These are phyloP conservation scores for Diplocarpon mali DNA, from an alignment of 2,329 filamentous ascomycete genomes.

Conservation along the genomic window DNA sequence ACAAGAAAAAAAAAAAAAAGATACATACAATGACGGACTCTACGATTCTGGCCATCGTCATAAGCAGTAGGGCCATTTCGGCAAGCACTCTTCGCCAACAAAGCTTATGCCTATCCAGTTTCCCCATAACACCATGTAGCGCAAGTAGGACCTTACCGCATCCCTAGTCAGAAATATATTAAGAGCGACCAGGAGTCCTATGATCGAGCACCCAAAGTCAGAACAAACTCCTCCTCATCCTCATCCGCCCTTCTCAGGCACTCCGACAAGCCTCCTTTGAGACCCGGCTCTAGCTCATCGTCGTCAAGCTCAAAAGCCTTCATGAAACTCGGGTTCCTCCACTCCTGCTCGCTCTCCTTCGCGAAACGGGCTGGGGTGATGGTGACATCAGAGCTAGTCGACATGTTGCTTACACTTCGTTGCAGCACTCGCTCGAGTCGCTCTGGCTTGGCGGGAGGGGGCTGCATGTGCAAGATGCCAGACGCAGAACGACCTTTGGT, in stretches of 20 bases:
- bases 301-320: constrained; percentile 45
- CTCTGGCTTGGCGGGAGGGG: neutral
- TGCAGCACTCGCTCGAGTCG: constrained; percentile 15
- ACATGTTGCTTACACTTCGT: constrained; percentile 27
- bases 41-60: too few relatives aligned
- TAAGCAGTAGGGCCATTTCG: too few relatives aligned
- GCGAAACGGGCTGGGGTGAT: constrained; percentile 38
- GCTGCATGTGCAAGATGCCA: constrained; percentile 25
- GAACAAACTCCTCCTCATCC: constrained; percentile 42
- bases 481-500: constrained; percentile 57
- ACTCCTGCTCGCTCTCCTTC: constrained; percentile 25
- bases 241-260: constrained; percentile 28
- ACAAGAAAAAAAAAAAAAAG: too few relatives aligned
- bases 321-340: constrained; percentile 40
- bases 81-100: too few relatives aligned
- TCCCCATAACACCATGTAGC: constrained; percentile 2
- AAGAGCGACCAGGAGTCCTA: neutral
- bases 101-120: too few relatives aligned
- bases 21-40: too few relatives aligned
- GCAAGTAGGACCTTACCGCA: neutral
- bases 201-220: constrained; percentile 31
- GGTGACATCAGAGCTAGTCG: constrained; percentile 32
- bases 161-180: neutral
- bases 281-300: constrained; percentile 29
- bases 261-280: constrained; percentile 22